Evolutionary conservation across 805 yeast genomes (phyloP).

Genomic region (Kluyveromyces nonfermentans): DNA sequence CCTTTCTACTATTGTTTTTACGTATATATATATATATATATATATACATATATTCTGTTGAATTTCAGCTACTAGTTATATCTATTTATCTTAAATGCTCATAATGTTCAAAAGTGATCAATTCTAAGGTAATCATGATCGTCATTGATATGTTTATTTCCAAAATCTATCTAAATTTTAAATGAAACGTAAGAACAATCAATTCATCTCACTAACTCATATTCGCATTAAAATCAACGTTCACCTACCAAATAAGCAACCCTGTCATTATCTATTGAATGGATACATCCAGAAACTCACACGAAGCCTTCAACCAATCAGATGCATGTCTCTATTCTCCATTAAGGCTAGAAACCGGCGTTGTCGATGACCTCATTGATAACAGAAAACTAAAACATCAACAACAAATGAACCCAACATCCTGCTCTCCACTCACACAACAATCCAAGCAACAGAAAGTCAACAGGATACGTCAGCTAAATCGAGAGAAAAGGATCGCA

Average conservation of each 20-base stretch:
- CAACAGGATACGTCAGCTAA: constrained; percentile 2
- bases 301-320: too few species aligned
- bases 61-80: background rate
- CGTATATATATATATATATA: background rate
- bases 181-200: too few species aligned
- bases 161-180: too few species aligned
- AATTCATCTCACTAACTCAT: too few species aligned
- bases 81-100: background rate
- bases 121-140: too few species aligned
- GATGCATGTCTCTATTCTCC: background rate
- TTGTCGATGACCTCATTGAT: constrained; percentile 5
- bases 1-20: background rate
- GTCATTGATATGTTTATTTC: too few species aligned
- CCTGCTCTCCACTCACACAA: constrained; percentile 2
- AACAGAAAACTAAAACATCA: constrained; percentile 1
- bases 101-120: background rate
- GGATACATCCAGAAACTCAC: too few species aligned
- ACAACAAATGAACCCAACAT: constrained; percentile 2
- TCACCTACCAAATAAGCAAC: too few species aligned
- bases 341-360: background rate
- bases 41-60: background rate
- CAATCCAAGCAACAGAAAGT: constrained; percentile 2
- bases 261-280: too few species aligned
- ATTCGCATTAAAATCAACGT: too few species aligned
- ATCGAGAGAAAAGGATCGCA: constrained; percentile 5